Conservation (phyloP, 148 eudicot genomes). For the Polygonum aviculare region DNA sequence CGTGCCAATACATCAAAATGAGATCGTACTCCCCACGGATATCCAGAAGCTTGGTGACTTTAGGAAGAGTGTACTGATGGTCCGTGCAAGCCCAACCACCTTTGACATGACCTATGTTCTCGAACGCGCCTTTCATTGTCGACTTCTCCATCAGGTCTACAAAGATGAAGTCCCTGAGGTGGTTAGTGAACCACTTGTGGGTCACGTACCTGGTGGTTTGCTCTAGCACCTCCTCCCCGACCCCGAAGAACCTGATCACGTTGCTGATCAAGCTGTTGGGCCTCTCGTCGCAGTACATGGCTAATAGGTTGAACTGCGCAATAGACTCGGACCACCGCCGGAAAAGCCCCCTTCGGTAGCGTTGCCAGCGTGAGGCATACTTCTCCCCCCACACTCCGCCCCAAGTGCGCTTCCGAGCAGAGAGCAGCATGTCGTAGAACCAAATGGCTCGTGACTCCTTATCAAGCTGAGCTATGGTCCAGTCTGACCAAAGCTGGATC, state of each 20-base stretch:
- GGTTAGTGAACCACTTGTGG: neutral
- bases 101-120: neutral
- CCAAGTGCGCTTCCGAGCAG: neutral
- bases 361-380: neutral
- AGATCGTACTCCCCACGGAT: neutral
- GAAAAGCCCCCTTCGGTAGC: neutral
- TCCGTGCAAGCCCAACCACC: neutral
- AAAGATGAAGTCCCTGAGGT: neutral
- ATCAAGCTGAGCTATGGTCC: slow-evolving; percentile 9
- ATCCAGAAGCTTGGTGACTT: neutral
- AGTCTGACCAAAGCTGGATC: slow-evolving; percentile 25
- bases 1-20: neutral
- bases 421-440: neutral
- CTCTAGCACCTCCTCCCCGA: neutral
- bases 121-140: neutral
- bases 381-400: neutral
- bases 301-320: neutral
- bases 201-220: neutral
- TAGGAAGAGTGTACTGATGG: neutral
- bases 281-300: neutral
- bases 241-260: neutral
- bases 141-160: neutral
- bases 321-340: slow-evolving; percentile 3
- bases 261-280: neutral
- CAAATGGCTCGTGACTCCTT: neutral